Conservation (phyloP, 2,329 filamentous ascomycete genomes). For the Aspergillus nomiae region DNA sequence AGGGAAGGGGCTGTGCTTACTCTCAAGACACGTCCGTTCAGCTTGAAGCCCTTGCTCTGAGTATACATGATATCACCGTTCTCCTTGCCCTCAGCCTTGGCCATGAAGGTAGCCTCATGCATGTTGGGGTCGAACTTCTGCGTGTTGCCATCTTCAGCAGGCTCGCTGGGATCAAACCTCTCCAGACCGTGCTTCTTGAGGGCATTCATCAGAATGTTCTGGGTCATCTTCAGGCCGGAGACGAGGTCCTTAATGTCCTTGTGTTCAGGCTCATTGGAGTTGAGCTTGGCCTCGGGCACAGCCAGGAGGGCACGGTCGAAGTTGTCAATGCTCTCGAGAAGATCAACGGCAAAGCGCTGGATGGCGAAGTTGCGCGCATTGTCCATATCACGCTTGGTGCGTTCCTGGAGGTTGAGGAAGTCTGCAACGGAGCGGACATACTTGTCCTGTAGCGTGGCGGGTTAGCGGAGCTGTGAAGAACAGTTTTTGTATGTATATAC, state of each 20-base stretch:
- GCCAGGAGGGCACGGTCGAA: slow-evolving; percentile 86
- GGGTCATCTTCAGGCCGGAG: slow-evolving; percentile 93
- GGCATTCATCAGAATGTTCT: slow-evolving; percentile 81
- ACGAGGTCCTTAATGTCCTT: slow-evolving; percentile 79
- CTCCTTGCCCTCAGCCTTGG: slow-evolving; percentile 82
- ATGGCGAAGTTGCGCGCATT: slow-evolving; percentile 89
- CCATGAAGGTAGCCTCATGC: slow-evolving; percentile 96
- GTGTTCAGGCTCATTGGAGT: slow-evolving; percentile 56
- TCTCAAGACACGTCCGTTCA: slow-evolving; percentile 86
- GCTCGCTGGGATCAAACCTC: slow-evolving; percentile 72
- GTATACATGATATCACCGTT: slow-evolving; percentile 88
- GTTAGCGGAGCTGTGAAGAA: not conserved
- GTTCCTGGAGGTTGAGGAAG: slow-evolving; percentile 96
- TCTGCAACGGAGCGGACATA: slow-evolving; percentile 93
- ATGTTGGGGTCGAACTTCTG: slow-evolving; percentile 95
- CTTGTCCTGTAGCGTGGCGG: slow-evolving; percentile 68
- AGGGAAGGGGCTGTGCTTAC: slow-evolving; percentile 36
- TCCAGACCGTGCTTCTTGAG: slow-evolving; percentile 93
- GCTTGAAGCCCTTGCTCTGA: slow-evolving; percentile 92
- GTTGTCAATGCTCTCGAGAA: slow-evolving; percentile 95
- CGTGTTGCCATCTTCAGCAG: slow-evolving; percentile 52
- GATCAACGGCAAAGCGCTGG: slow-evolving; percentile 88
- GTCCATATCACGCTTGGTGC: slow-evolving; percentile 87
- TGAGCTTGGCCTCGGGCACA: slow-evolving; percentile 74
- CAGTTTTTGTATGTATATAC: too few relatives aligned